phyloP scores from a whole-genome alignment of 2,329 filamentous ascomycete genomes.

The Xylariaceae sp. region DNA sequence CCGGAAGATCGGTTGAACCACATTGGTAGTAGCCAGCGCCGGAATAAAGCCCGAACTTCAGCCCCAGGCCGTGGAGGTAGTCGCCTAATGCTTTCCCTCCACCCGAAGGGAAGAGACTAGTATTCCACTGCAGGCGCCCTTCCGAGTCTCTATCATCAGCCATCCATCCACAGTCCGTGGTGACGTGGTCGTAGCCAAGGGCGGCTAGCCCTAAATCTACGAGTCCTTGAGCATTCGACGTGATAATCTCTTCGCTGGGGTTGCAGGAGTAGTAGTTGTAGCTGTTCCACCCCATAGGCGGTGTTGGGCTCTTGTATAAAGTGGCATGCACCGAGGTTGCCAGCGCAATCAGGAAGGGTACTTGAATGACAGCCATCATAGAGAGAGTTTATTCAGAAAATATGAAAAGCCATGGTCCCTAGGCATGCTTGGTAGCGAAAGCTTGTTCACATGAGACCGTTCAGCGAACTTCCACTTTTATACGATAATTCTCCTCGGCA shows the following conservation, averaged over 20 bases:
- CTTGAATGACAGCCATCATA: not conserved
- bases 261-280: conserved; percentile 62
- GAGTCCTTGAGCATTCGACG: conserved; percentile 58
- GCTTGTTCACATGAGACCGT: too few species aligned
- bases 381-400: too few species aligned
- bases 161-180: conserved; percentile 65
- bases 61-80: conserved; percentile 53
- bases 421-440: too few species aligned
- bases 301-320: conserved; percentile 39
- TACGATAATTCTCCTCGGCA: too few species aligned
- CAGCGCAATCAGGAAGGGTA: conserved; percentile 11
- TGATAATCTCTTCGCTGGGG: conserved; percentile 55
- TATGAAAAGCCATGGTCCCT: too few species aligned
- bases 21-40: conserved; percentile 54
- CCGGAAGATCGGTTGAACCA: conserved; percentile 49
- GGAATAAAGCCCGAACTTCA: conserved; percentile 63
- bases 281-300: conserved; percentile 62
- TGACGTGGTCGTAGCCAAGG: conserved; percentile 62
- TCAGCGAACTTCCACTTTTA: too few species aligned
- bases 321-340: conserved; percentile 25
- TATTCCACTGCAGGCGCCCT: conserved; percentile 57
- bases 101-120: conserved; percentile 54
- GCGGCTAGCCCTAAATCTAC: conserved; percentile 56
- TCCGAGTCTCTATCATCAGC: conserved; percentile 46
- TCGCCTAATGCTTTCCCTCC: conserved; percentile 51